phyloP scores from a whole-genome alignment of 2,329 filamentous ascomycete genomes.

The Calonectria pteridis region DNA sequence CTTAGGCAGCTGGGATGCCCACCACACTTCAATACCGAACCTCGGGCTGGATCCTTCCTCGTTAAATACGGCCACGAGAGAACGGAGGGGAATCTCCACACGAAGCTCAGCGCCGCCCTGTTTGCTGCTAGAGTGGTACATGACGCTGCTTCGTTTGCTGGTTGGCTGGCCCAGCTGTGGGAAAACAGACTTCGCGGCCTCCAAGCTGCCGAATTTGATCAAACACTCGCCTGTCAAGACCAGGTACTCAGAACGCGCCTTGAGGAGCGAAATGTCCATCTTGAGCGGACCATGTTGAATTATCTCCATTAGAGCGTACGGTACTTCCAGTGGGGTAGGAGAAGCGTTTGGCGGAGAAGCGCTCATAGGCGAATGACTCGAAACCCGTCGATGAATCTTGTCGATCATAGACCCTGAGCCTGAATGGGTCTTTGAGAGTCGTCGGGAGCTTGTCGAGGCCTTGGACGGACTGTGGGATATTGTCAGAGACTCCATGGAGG shows the following conservation, averaged over 20 bases:
- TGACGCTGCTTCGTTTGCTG: slow-evolving; percentile 35
- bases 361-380: slow-evolving; percentile 51
- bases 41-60: slow-evolving; percentile 63
- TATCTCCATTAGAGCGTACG: slow-evolving; percentile 54
- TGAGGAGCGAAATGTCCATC: slow-evolving; percentile 62
- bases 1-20: slow-evolving; percentile 60
- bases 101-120: slow-evolving; percentile 53
- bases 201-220: slow-evolving; percentile 62
- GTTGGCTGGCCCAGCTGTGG: slow-evolving; percentile 55
- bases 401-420: slow-evolving; percentile 57
- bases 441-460: slow-evolving; percentile 48
- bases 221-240: slow-evolving; percentile 65
- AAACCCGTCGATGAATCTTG: slow-evolving; percentile 56
- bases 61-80: slow-evolving; percentile 65
- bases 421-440: slow-evolving; percentile 54
- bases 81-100: slow-evolving; percentile 62
- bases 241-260: slow-evolving; percentile 63
- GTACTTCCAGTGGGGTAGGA: slow-evolving; percentile 45
- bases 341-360: slow-evolving; percentile 48
- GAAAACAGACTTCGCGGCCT: slow-evolving; percentile 62
- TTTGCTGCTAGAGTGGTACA: slow-evolving; percentile 44
- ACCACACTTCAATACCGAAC: slow-evolving; percentile 69
- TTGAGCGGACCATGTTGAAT: slow-evolving; percentile 62
- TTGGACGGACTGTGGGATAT: slow-evolving; percentile 46
- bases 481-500: slow-evolving; percentile 54